These are phyloP conservation scores for Talaromyces rugulosus DNA, from an alignment of 2,329 filamentous ascomycete species.

Conservation along the genomic window DNA sequence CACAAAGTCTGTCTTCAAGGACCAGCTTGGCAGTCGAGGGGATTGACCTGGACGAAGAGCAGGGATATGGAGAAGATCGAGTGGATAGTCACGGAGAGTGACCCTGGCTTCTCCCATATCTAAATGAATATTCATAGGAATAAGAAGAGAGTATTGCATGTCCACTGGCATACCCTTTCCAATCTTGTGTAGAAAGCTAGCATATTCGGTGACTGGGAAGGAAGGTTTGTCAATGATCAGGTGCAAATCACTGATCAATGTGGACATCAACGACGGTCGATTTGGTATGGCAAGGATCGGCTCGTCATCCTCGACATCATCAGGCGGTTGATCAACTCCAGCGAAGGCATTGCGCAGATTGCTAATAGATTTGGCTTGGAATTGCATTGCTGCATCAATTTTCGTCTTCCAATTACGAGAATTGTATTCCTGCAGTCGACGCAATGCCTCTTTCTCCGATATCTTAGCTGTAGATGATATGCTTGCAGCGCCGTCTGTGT, in stretches of 20 bases:
- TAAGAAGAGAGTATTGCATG: slow-evolving; percentile 82
- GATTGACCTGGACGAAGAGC: slow-evolving; percentile 75
- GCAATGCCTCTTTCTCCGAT: slow-evolving; percentile 69
- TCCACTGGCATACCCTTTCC: slow-evolving; percentile 96
- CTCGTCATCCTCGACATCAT: slow-evolving; percentile 78
- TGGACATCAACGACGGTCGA: slow-evolving; percentile 75
- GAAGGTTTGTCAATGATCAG: slow-evolving; percentile 87
- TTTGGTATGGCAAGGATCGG: slow-evolving; percentile 80
- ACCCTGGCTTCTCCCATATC: slow-evolving; percentile 86
- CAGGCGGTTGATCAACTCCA: slow-evolving; percentile 74
- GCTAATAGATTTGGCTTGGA: slow-evolving; percentile 68
- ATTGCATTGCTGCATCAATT: slow-evolving; percentile 70
- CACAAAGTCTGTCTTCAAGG: slow-evolving; percentile 85
- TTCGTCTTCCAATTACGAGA: slow-evolving; percentile 87
- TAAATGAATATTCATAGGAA: slow-evolving; percentile 85
- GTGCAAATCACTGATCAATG: slow-evolving; percentile 78
- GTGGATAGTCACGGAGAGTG: slow-evolving; percentile 86
- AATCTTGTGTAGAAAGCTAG: slow-evolving; percentile 78
- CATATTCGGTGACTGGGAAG: slow-evolving; percentile 76
- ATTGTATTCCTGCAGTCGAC: slow-evolving; percentile 73
- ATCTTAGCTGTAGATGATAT: slow-evolving; percentile 70
- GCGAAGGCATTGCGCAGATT: slow-evolving; percentile 77
- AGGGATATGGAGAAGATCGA: slow-evolving; percentile 88
- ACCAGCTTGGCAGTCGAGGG: slow-evolving; percentile 72
- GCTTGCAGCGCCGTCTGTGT: slow-evolving; percentile 70